phyloP scores from a whole-genome alignment of 2,329 filamentous ascomycete genomes.

The Leptosphaerulina australis region DNA sequence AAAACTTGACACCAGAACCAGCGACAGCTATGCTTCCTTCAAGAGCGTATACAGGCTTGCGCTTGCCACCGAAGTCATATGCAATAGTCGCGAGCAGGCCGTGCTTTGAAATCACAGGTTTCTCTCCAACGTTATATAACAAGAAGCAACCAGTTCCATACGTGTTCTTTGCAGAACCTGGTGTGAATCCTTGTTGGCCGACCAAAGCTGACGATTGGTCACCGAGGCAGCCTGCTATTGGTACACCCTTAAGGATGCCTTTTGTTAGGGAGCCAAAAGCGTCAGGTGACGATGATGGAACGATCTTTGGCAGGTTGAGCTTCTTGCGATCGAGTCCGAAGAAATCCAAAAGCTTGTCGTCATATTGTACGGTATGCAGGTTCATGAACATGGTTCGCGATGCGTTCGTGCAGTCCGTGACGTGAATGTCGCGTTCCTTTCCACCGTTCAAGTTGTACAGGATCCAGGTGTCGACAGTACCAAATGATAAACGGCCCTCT shows the following conservation, averaged over 20 bases:
- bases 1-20: conserved; percentile 75
- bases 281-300: conserved; percentile 75
- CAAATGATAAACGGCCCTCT: conserved; percentile 76
- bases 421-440: conserved; percentile 68
- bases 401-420: conserved; percentile 87
- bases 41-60: conserved; percentile 76
- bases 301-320: conserved; percentile 79
- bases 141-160: conserved; percentile 91
- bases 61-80: conserved; percentile 75
- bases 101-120: conserved; percentile 83
- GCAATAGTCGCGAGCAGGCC: conserved; percentile 86
- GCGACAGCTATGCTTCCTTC: conserved; percentile 85
- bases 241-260: conserved; percentile 71
- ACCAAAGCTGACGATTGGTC: conserved; percentile 88
- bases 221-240: conserved; percentile 82
- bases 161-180: conserved; percentile 86
- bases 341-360: conserved; percentile 76
- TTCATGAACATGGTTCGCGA: conserved; percentile 91
- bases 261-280: conserved; percentile 71
- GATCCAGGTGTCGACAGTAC: conserved; percentile 88
- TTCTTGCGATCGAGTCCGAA: conserved; percentile 77
- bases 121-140: conserved; percentile 83
- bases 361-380: conserved; percentile 73
- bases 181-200: conserved; percentile 81
- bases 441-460: conserved; percentile 84